Percentiles rank a stretch among this genome's conserved stretches.
phyloP scores from a whole-genome alignment of 2,329 filamentous ascomycete species.

The Ophidiomyces ophidiicola region DNA sequence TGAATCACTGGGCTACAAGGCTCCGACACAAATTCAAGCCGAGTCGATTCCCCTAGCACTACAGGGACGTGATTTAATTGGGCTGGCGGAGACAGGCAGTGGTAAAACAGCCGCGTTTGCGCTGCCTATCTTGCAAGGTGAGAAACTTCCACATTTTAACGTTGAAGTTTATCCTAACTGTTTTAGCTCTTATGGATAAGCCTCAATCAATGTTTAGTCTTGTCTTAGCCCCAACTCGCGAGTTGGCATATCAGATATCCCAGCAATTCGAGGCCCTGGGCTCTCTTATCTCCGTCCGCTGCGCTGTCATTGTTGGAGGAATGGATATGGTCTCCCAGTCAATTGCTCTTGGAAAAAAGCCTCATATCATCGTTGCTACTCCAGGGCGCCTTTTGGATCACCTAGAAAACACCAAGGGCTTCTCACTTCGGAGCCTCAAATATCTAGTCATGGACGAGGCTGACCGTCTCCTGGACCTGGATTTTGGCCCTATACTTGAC shows the following conservation, averaged over 20 bases:
- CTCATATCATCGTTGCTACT: conserved; percentile 85
- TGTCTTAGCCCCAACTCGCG: conserved; percentile 81
- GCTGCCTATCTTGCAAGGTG: conserved; percentile 69
- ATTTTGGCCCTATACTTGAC: conserved; percentile 84
- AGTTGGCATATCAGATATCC: conserved; percentile 83
- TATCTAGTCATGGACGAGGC: conserved; percentile 94
- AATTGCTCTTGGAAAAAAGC: conserved; percentile 88
- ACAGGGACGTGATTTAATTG: conserved; percentile 74
- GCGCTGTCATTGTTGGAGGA: conserved; percentile 77
- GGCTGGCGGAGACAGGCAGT: conserved; percentile 84
- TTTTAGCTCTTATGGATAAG: conserved; percentile 62
- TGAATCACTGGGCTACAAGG: conserved; percentile 64
- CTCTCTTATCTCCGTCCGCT: conserved; percentile 74
- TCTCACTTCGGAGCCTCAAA: conserved; percentile 67
- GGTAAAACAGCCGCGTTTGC: conserved; percentile 96
- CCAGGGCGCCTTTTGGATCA: conserved; percentile 84
- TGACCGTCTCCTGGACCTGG: conserved; percentile 79
- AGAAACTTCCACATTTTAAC: neutral
- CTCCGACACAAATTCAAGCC: conserved; percentile 77
- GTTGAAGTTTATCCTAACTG: neutral
- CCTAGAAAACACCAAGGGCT: conserved; percentile 92
- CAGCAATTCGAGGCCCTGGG: conserved; percentile 80
- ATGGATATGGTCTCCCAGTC: conserved; percentile 91
- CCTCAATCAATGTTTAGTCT: conserved; percentile 79
- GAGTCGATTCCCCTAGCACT: conserved; percentile 74